Evolutionary conservation across 257 asterid genomes (phyloP).

Genomic region (Jacaranda copaia): DNA sequence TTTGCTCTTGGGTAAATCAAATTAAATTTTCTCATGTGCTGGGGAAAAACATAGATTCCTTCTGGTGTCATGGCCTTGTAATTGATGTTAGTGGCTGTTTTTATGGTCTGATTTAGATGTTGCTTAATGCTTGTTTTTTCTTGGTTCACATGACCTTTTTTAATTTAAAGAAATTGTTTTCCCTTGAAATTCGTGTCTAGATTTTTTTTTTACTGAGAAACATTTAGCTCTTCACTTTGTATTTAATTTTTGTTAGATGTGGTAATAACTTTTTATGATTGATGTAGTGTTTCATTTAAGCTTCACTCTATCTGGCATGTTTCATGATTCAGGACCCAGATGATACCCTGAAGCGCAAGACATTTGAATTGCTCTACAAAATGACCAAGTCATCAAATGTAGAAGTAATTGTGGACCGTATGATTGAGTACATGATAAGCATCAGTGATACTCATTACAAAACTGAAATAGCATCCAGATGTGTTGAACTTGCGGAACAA

Average conservation of each 20-base stretch:
- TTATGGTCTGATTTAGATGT: slow-evolving; percentile 15
- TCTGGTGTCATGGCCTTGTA: neutral
- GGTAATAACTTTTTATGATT: slow-evolving; percentile 31
- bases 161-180: neutral
- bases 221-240: neutral
- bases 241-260: slow-evolving; percentile 15
- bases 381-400: slow-evolving; percentile 99
- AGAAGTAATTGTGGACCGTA: slow-evolving; percentile 96
- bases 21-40: neutral
- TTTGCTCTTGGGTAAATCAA: neutral
- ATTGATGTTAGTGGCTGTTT: neutral
- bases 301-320: slow-evolving; percentile 28
- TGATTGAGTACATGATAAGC: slow-evolving; percentile 95
- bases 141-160: neutral
- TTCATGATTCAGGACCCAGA: slow-evolving; percentile 83
- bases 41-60: neutral
- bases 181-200: neutral
- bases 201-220: neutral
- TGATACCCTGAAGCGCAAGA: slow-evolving; percentile 97
- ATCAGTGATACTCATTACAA: slow-evolving; percentile 88
- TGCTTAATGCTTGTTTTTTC: neutral
- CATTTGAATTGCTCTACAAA: slow-evolving; percentile 91
- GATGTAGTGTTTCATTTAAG: slow-evolving; percentile 27
- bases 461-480: slow-evolving; percentile 99
- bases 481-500: slow-evolving; percentile 98